Conservation (phyloP, 163 green algal species). For the Scenedesmus sp. region DNA sequence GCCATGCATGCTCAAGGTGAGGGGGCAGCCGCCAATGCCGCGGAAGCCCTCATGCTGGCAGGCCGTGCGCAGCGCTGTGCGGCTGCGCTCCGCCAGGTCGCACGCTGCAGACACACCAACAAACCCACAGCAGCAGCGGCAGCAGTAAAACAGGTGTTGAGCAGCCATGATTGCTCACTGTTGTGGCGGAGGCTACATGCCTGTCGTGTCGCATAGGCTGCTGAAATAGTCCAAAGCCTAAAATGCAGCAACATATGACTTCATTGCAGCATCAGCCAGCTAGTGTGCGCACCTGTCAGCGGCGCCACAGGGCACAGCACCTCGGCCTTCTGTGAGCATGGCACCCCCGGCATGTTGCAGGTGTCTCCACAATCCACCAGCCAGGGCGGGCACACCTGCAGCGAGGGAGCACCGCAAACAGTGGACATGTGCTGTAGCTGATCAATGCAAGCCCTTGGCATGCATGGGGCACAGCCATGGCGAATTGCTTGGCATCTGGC, state of each 20-base stretch:
- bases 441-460: too few relatives aligned
- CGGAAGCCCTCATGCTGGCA: constrained; percentile 34
- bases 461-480: too few relatives aligned
- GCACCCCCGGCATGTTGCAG: constrained; percentile 42
- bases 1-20: constrained; percentile 33
- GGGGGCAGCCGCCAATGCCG: constrained; percentile 14
- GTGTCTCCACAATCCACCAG: constrained; percentile 40
- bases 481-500: too few relatives aligned
- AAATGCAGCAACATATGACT: not conserved
- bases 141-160: not conserved
- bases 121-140: not conserved
- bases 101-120: not conserved
- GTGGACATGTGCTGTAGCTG: too few relatives aligned
- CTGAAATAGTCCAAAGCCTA: too few relatives aligned
- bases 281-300: not conserved
- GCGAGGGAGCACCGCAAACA: not conserved
- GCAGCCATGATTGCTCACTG: not conserved
- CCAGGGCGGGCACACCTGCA: constrained; percentile 36
- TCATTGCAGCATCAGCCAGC: not conserved
- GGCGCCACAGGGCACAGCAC: constrained; percentile 26
- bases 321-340: not conserved
- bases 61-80: constrained; percentile 11
- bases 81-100: not conserved
- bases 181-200: not conserved
- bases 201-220: not conserved